Percentiles rank a stretch among this genome's conserved stretches.
These are phyloP conservation scores for Malassezia yamatoensis DNA, from an alignment of 1,284 basidiomycete genomes.

Conservation along the genomic window DNA sequence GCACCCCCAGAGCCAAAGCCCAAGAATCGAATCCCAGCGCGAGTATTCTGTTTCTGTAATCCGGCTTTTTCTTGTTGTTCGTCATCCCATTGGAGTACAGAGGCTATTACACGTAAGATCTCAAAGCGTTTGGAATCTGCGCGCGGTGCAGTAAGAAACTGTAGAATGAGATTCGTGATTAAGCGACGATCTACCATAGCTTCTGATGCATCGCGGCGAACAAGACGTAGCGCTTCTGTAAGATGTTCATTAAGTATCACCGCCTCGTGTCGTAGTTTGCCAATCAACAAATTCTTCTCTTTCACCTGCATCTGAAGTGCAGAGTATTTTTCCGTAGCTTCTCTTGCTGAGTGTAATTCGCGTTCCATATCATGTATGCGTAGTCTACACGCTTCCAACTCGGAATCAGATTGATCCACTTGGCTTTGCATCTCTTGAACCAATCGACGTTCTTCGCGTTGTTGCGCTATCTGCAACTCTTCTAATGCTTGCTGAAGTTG, in stretches of 20 bases:
- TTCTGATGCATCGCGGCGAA: constrained; percentile 73
- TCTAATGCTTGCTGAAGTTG: constrained; percentile 86
- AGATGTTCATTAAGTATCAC: constrained; percentile 83
- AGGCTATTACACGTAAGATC: constrained; percentile 78
- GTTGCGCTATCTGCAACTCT: constrained; percentile 70
- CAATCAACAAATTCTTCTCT: constrained; percentile 62
- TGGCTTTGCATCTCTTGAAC: constrained; percentile 71
- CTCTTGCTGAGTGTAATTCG: constrained; percentile 62
- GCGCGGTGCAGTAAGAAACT: constrained; percentile 79
- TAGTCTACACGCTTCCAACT: constrained; percentile 71
- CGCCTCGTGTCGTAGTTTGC: constrained; percentile 17
- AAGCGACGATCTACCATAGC: constrained; percentile 80
- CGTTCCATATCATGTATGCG: constrained; percentile 48
- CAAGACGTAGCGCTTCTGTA: constrained; percentile 85
- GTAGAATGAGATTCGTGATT: constrained; percentile 87
- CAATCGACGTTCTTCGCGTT: constrained; percentile 58
- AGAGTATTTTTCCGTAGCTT: constrained; percentile 59
- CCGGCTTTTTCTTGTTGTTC: constrained; percentile 81
- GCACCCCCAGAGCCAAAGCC: constrained; percentile 1
- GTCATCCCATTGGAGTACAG: constrained; percentile 82
- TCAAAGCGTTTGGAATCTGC: constrained; percentile 91
- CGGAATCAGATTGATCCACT: constrained; percentile 60
- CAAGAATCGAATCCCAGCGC: constrained; percentile 1
- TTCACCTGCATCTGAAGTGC: constrained; percentile 79
- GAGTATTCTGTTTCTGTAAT: constrained; percentile 52